Evolutionary conservation across 768 basidiomycete species (phyloP).

Genomic region (Rhodotorula sphaerocarpa): DNA sequence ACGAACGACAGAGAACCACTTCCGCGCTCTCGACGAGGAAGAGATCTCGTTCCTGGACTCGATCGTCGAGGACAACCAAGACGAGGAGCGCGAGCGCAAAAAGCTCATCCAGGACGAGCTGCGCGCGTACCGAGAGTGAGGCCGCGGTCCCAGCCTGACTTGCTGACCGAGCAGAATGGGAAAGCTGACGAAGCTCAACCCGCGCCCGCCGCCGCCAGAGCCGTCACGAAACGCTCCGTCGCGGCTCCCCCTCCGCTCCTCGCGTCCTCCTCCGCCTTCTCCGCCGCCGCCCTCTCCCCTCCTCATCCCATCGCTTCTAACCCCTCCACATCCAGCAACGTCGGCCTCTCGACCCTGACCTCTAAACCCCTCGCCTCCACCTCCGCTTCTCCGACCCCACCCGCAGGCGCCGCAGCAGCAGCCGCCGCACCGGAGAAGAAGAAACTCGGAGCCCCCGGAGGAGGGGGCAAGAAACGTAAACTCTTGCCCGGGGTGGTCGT

Average conservation of each 20-base stretch:
- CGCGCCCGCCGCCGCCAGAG: not conserved
- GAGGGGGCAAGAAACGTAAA: not conserved
- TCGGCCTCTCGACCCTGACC: too few species aligned
- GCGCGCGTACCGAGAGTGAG: slow-evolving; percentile 38
- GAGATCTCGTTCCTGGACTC: slow-evolving; percentile 44
- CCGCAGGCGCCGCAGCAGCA: too few species aligned
- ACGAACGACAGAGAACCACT: slow-evolving; percentile 42
- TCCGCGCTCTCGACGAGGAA: slow-evolving; percentile 45
- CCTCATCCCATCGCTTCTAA: not conserved
- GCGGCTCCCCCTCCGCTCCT: not conserved
- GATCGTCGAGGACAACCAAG: slow-evolving; percentile 38
- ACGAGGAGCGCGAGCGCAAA: slow-evolving; percentile 38
- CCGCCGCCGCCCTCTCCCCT: not conserved
- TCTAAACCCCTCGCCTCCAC: too few species aligned
- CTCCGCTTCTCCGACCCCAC: too few species aligned
- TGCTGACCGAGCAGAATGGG: not conserved
- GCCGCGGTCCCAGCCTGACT: not conserved
- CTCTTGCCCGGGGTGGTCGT: not conserved
- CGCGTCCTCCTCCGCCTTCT: not conserved
- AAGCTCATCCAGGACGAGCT: slow-evolving; percentile 41
- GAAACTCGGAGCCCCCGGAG: too few species aligned
- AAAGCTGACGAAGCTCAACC: not conserved
- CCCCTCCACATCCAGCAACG: too few species aligned
- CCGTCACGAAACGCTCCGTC: slow-evolving; percentile 2
- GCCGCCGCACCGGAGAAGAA: too few species aligned